Percentiles rank a stretch among this genome's conserved stretches.
Conservation (phyloP, 495 filamentous ascomycete species). For the Penicillium soppii region DNA sequence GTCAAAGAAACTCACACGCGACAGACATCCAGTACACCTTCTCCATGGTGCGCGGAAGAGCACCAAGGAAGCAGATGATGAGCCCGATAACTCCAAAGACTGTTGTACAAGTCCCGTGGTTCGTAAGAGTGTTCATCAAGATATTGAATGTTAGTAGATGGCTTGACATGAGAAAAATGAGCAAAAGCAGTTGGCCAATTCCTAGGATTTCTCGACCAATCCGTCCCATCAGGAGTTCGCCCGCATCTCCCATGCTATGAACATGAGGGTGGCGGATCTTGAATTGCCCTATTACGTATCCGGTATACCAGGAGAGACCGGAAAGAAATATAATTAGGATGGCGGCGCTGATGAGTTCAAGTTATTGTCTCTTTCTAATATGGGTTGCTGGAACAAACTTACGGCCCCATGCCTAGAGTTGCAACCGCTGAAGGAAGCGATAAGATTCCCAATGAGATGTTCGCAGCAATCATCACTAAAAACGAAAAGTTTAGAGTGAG, state of each 20-base stretch:
- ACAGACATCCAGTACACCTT: conserved; percentile 53
- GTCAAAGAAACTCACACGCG: conserved; percentile 31
- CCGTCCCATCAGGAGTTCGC: conserved; percentile 61
- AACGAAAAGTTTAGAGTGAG: background rate
- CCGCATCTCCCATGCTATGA: conserved; percentile 62
- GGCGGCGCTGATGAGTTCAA: background rate
- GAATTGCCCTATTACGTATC: conserved; percentile 25
- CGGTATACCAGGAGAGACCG: conserved; percentile 48
- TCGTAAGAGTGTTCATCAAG: conserved; percentile 64
- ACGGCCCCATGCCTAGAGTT: background rate
- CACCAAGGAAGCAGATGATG: conserved; percentile 17
- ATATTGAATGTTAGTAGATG: conserved; percentile 75
- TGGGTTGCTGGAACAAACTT: background rate
- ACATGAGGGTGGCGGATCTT: conserved; percentile 24
- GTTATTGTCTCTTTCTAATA: background rate
- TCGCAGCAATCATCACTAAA: conserved; percentile 52
- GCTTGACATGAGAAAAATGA: conserved; percentile 70
- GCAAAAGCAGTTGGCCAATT: conserved; percentile 59
- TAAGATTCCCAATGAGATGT: background rate
- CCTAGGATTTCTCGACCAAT: conserved; percentile 63
- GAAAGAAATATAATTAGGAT: conserved; percentile 16
- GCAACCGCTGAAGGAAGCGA: background rate
- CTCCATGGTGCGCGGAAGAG: conserved; percentile 9
- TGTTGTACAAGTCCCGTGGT: conserved; percentile 65
- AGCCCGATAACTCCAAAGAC: conserved; percentile 49